phyloP scores from a whole-genome alignment of 2,329 filamentous ascomycete genomes.

The Kalmusia sp. region DNA sequence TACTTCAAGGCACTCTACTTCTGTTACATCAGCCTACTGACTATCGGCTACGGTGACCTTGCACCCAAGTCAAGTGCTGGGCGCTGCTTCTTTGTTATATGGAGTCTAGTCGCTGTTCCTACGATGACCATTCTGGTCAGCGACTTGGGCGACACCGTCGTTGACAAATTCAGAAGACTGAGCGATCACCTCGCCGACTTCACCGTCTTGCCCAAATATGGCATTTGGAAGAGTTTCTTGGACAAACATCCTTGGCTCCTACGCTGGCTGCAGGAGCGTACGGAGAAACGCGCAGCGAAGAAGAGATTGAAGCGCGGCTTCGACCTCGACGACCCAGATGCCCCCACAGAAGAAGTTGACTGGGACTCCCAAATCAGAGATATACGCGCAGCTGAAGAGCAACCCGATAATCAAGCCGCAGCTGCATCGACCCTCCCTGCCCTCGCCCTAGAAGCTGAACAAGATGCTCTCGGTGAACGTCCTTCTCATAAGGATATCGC shows the following conservation, averaged over 20 bases:
- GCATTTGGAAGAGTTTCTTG: slow-evolving; percentile 61
- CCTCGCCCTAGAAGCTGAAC: slow-evolving; percentile 46
- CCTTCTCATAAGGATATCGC: slow-evolving; percentile 64
- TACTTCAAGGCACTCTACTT: slow-evolving; percentile 90
- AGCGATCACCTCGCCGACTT: slow-evolving; percentile 69
- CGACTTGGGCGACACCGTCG: slow-evolving; percentile 76
- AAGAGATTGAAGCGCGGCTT: slow-evolving; percentile 58
- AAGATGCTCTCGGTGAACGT: slow-evolving; percentile 48
- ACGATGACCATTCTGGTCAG: slow-evolving; percentile 79
- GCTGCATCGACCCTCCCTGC: slow-evolving; percentile 48
- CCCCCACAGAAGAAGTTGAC: slow-evolving; percentile 23
- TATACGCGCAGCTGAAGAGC: slow-evolving; percentile 14
- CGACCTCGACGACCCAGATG: slow-evolving; percentile 43
- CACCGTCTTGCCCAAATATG: slow-evolving; percentile 69
- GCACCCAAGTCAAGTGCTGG: slow-evolving; percentile 79
- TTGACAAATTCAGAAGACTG: slow-evolving; percentile 69
- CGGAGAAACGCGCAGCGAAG: slow-evolving; percentile 41
- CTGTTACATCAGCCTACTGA: slow-evolving; percentile 80
- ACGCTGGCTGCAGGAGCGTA: slow-evolving; percentile 37
- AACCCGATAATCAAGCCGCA: slow-evolving; percentile 2
- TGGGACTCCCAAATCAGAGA: not conserved
- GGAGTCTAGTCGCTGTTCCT: slow-evolving; percentile 84
- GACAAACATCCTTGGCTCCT: slow-evolving; percentile 56
- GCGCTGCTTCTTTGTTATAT: slow-evolving; percentile 90
- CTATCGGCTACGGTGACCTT: slow-evolving; percentile 86